phyloP scores from a whole-genome alignment of 2,329 filamentous ascomycete genomes.

The Sporothrix dimorphospora region DNA sequence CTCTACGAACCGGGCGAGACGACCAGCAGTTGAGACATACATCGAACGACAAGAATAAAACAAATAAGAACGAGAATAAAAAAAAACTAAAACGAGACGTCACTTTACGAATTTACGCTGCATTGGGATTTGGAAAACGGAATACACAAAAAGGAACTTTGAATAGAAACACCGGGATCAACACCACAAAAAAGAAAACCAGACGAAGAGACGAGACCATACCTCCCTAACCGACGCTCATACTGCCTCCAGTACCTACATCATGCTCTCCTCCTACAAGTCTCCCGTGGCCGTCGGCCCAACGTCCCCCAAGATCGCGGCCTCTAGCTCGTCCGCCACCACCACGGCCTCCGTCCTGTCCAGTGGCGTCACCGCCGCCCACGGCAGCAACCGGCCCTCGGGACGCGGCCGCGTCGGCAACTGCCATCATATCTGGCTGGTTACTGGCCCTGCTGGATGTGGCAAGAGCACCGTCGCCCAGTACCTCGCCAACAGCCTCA shows the following conservation, averaged over 20 bases:
- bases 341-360: background rate
- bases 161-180: conserved; percentile 2
- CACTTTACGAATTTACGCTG: conserved; percentile 4
- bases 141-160: background rate
- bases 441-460: conserved; percentile 78
- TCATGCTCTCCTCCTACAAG: conserved; percentile 27
- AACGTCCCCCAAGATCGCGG: conserved; percentile 25
- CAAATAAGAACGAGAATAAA: conserved; percentile 13
- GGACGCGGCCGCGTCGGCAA: conserved; percentile 27
- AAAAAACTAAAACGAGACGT: background rate
- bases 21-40: background rate
- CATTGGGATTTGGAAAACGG: background rate
- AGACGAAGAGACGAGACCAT: background rate
- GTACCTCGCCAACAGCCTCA: conserved; percentile 63
- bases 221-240: background rate
- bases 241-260: background rate
- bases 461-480: conserved; percentile 77
- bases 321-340: background rate
- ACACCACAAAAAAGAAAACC: background rate
- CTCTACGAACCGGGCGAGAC: background rate
- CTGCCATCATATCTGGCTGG: conserved; percentile 74
- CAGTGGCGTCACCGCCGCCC: background rate
- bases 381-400: background rate
- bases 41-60: background rate
- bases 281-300: conserved; percentile 22